A percentile compares a stretch with the other conserved stretches of the same genome.
phyloP scores from a whole-genome alignment of 1,284 basidiomycete species.

The Moniliella sp. region DNA sequence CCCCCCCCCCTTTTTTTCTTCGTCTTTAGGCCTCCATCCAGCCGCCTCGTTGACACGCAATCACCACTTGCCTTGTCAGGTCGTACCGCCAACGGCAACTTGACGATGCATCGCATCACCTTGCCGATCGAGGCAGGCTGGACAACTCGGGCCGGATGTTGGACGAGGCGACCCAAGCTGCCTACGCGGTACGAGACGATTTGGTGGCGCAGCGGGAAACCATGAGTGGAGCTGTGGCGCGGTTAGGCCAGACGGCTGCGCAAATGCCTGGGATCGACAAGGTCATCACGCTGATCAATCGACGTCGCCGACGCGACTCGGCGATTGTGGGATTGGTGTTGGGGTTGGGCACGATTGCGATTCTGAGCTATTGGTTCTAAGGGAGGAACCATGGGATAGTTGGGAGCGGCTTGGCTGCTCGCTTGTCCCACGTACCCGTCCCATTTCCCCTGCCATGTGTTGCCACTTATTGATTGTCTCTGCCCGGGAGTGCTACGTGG shows the following conservation, averaged over 20 bases:
- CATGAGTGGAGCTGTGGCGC: conserved; percentile 53
- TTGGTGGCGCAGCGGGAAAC: conserved; percentile 63
- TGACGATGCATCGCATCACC: no score
- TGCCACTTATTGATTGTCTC: no score
- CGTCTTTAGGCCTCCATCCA: conserved; percentile 27
- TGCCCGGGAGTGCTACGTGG: no score
- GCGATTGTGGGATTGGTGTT: conserved; percentile 70
- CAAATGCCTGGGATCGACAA: conserved; percentile 83
- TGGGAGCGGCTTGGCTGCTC: no score
- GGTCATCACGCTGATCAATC: conserved; percentile 71
- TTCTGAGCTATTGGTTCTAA: conserved; percentile 54
- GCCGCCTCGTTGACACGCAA: no score
- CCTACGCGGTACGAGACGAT: conserved; percentile 85
- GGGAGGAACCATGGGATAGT: no score
- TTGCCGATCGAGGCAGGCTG: conserved; percentile 67
- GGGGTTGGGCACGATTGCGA: conserved; percentile 55
- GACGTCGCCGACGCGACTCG: conserved; percentile 65
- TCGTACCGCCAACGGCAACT: neutral
- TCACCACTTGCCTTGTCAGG: neutral
- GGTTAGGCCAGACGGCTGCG: conserved; percentile 49
- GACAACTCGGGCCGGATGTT: conserved; percentile 85
- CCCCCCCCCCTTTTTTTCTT: conserved; percentile 1
- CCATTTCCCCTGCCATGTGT: no score
- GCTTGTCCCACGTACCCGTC: no score
- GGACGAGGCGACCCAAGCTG: conserved; percentile 76